Evolutionary conservation across 208 protist species (phyloP).

Genomic region (Porcisia deanei): DNA sequence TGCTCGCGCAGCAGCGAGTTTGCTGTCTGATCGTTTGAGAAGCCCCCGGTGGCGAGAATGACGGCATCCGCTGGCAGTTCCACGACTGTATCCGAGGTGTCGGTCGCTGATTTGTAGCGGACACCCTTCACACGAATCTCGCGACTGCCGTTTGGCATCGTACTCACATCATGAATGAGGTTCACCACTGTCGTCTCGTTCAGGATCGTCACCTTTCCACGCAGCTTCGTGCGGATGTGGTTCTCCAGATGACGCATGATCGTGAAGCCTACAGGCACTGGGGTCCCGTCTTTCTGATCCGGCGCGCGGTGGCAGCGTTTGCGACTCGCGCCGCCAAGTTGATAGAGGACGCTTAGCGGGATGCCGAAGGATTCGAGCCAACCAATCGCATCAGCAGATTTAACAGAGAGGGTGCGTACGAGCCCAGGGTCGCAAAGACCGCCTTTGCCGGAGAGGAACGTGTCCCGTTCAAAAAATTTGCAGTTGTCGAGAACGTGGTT

Average conservation of each 20-base stretch:
- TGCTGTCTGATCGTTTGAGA: slow-evolving; percentile 55
- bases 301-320: slow-evolving; percentile 88
- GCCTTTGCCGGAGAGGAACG: slow-evolving; percentile 58
- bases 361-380: slow-evolving; percentile 87
- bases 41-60: slow-evolving; percentile 91
- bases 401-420: slow-evolving; percentile 79
- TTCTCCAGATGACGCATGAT: slow-evolving; percentile 86
- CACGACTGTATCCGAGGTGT: slow-evolving; percentile 28
- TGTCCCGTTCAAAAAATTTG: slow-evolving; percentile 56
- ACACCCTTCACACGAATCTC: slow-evolving; percentile 61
- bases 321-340: slow-evolving; percentile 90
- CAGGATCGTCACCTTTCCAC: slow-evolving; percentile 52
- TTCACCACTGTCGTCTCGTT: slow-evolving; percentile 36
- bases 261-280: slow-evolving; percentile 88
- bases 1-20: slow-evolving; percentile 82
- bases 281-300: slow-evolving; percentile 73
- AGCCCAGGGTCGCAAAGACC: slow-evolving; percentile 70
- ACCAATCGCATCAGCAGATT: slow-evolving; percentile 66
- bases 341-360: slow-evolving; percentile 79
- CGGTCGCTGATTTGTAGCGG: slow-evolving; percentile 33
- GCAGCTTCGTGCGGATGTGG: slow-evolving; percentile 67
- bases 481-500: slow-evolving; percentile 62
- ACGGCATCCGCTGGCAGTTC: slow-evolving; percentile 64
- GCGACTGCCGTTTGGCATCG: slow-evolving; percentile 39
- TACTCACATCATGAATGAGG: slow-evolving; percentile 38